Evolutionary conservation across 2,329 filamentous ascomycete genomes (phyloP).

Genomic region (Thielaviopsis euricoi): DNA sequence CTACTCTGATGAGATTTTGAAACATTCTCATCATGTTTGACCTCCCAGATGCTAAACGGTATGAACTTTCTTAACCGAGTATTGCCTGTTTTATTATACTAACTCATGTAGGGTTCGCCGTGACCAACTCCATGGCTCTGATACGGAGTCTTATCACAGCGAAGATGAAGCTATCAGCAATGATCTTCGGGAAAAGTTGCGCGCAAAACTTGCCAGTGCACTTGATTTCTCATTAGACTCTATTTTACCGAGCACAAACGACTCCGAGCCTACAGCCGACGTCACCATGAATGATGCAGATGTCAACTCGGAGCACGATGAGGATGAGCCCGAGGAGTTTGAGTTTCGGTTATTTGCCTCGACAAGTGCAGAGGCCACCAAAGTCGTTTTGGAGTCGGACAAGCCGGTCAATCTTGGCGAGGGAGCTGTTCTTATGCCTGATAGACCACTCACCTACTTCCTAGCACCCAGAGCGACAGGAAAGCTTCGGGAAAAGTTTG

Average conservation of each 20-base stretch:
- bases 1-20: too few species aligned
- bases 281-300: constrained; percentile 3
- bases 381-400: constrained; percentile 33
- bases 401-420: constrained; percentile 19
- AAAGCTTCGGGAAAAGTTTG: constrained; percentile 16
- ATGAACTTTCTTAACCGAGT: constrained; percentile 12
- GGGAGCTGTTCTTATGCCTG: constrained; percentile 20
- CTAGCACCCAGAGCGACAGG: constrained; percentile 24
- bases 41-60: constrained; percentile 36
- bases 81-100: too few species aligned
- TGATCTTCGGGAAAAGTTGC: constrained; percentile 8
- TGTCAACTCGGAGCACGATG: constrained; percentile 13
- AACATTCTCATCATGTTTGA: constrained; percentile 28
- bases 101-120: constrained; percentile 31
- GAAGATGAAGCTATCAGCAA: constrained; percentile 11
- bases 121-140: constrained; percentile 31
- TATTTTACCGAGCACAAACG: constrained; percentile 13
- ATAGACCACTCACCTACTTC: constrained; percentile 32
- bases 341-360: constrained; percentile 40
- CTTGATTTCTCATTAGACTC: constrained; percentile 9
- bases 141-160: constrained; percentile 14
- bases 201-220: constrained; percentile 11
- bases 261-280: constrained; percentile 14
- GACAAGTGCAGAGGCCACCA: constrained; percentile 26
- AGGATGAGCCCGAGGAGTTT: constrained; percentile 27